phyloP scores from a whole-genome alignment of 2,329 filamentous ascomycete genomes.

The Trichoderma simmonsii region DNA sequence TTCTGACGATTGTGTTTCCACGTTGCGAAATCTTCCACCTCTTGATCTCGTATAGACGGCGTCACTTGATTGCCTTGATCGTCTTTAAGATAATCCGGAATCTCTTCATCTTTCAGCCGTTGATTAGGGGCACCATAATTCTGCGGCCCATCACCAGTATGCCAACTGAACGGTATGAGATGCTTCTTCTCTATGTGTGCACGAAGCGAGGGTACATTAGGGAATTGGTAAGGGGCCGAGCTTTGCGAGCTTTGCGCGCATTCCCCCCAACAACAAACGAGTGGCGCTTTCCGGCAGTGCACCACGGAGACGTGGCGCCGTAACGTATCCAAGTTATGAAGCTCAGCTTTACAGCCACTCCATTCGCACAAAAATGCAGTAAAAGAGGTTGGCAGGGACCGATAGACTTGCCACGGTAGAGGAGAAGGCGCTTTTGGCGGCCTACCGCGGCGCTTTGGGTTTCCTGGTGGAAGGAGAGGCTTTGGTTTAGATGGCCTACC shows the following conservation, averaged over 20 bases:
- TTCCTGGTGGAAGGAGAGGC: conserved; percentile 24
- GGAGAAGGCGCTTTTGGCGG: conserved; percentile 39
- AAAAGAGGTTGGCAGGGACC: conserved; percentile 42
- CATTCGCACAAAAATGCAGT: conserved; percentile 59
- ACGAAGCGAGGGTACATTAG: conserved; percentile 38
- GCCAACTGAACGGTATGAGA: conserved; percentile 52
- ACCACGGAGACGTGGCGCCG: conserved; percentile 51
- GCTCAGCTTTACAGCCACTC: conserved; percentile 55
- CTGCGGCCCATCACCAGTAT: conserved; percentile 56
- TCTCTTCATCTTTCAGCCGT: conserved; percentile 26
- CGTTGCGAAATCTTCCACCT: conserved; percentile 47
- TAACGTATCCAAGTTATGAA: conserved; percentile 61
- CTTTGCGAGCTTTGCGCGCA: conserved; percentile 26
- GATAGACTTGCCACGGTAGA: conserved; percentile 42
- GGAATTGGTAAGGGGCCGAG: conserved; percentile 32
- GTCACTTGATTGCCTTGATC: conserved; percentile 54
- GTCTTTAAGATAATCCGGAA: conserved; percentile 53
- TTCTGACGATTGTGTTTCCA: conserved; percentile 43
- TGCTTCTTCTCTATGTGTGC: conserved; percentile 54
- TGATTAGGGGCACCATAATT: conserved; percentile 32
- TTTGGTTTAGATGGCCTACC: conserved; percentile 30
- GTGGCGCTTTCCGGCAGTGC: conserved; percentile 36
- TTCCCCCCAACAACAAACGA: conserved; percentile 33
- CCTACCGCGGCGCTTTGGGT: conserved; percentile 41
- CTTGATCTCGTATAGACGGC: conserved; percentile 52